Conservation (phyloP, 768 basidiomycete species). For the Lactarius quietus region DNA sequence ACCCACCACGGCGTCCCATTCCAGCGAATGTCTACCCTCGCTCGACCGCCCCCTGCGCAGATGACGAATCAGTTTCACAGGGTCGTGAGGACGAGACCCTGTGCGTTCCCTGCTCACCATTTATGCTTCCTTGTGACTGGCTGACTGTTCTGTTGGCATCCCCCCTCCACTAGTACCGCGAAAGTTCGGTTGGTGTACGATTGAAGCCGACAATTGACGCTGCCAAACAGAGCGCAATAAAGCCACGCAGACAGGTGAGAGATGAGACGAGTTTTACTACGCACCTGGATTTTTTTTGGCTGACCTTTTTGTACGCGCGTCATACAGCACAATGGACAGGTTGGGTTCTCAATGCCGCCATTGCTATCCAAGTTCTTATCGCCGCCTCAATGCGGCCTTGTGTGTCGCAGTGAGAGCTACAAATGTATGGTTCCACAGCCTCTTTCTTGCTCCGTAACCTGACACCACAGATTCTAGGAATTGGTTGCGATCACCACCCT, state of each 20-base stretch:
- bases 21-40: too few species aligned
- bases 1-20: too few species aligned
- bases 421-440: conserved; percentile 1
- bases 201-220: too few species aligned
- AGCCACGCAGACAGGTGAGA: conserved; percentile 5
- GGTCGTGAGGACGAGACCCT: too few species aligned
- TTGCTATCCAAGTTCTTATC: conserved; percentile 30
- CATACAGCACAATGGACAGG: conserved; percentile 21
- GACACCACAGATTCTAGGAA: conserved; percentile 27
- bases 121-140: too few species aligned
- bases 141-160: too few species aligned
- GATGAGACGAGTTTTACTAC: background rate
- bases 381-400: conserved; percentile 32
- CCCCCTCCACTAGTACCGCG: too few species aligned
- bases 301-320: background rate
- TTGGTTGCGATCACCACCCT: conserved; percentile 40
- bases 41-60: too few species aligned
- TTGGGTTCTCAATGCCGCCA: conserved; percentile 26
- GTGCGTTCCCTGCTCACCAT: too few species aligned
- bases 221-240: background rate
- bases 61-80: too few species aligned
- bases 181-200: too few species aligned
- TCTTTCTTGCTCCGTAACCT: background rate
- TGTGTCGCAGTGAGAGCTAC: conserved; percentile 28
- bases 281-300: background rate